A percentile compares a stretch with the other conserved stretches of the same genome.
Evolutionary conservation across 2,329 filamentous ascomycete species (phyloP).

Genomic region (Coniochaeta hoffmannii): DNA sequence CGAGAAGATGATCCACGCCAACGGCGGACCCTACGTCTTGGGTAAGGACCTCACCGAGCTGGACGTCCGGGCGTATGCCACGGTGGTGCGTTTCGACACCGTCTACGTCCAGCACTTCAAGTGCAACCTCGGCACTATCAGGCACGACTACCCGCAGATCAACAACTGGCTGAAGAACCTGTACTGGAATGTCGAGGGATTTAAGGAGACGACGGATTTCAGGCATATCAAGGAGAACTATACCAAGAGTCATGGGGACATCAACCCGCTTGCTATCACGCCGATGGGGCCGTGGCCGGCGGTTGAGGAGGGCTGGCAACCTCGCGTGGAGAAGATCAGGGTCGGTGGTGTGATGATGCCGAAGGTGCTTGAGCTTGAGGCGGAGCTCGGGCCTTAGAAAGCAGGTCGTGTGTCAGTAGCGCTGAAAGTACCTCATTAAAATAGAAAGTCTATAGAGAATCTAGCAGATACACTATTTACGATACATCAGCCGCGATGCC

Average conservation of each 20-base stretch:
- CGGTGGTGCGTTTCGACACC: constrained; percentile 51
- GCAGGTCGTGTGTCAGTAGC: no score
- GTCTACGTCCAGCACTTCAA: constrained; percentile 63
- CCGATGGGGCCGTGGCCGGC: constrained; percentile 53
- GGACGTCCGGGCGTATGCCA: constrained; percentile 50
- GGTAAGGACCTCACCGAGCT: constrained; percentile 49
- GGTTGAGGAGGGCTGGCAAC: constrained; percentile 43
- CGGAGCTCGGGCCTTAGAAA: no score
- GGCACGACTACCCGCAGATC: constrained; percentile 52
- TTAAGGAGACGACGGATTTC: constrained; percentile 54
- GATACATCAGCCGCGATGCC: no score
- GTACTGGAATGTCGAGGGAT: constrained; percentile 49
- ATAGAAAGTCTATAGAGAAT: no score
- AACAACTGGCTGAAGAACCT: constrained; percentile 53
- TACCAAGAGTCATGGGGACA: constrained; percentile 49
- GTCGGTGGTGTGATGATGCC: constrained; percentile 39
- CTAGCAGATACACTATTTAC: no score
- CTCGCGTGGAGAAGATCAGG: constrained; percentile 37
- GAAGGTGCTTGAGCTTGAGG: constrained; percentile 25
- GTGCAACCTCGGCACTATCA: constrained; percentile 53
- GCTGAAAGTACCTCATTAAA: no score
- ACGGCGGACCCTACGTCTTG: constrained; percentile 44
- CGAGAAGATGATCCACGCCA: constrained; percentile 32
- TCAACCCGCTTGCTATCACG: constrained; percentile 57
- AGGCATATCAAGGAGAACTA: constrained; percentile 61